Base-by-base conservation (phyloP, 768 basidiomycete species). In the Boletus rubescentipes region DNA sequence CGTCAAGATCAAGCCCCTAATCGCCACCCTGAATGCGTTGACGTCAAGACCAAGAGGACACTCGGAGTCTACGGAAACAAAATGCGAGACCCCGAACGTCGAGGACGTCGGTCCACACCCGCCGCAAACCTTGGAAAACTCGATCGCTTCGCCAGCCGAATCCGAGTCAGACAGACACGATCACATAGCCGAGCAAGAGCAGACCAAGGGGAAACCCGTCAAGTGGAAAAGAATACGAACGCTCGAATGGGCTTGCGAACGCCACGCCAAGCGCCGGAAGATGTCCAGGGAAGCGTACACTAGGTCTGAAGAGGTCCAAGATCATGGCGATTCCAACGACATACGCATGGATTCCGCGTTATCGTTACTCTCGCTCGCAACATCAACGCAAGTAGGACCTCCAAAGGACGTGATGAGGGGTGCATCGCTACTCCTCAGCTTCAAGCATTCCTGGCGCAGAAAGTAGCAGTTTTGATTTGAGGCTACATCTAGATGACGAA, bases 181-280 rank as follows among this genome's bases (percentile, higher is more conserved):
- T 32, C 31, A 46, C 6, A 38, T 3, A 6, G 23, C 21, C 29
- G 56, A 56, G 20, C 48, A 50, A 10, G 65, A 56, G 29, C 51
- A 49, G 46, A 26, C 36, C 53, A 56, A 54, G 43, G 56, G 12
- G 8, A 59, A 45, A 18, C 8, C 40, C 8, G 4, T 44, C 36
- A 56, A 9, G 41, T 53, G 54, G 38, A 70, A 67, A 58, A 61
- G 60, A 21, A 54, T 64, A 46, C 69, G 67, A 45, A 73, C 72
- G 2, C 70, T 79, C 12, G 77, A 78, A 57, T 78, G 76, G 77
- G 77, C 77, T 14, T 78, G 77, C 55, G 71, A 76, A 23, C 72
- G 67, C 41, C 68, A 70, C 20, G 57, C 71, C 16, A 76, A 75
- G 53, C 75, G 75, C 18, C 65, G 66, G 35, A 73, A 70, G 51